phyloP scores from a whole-genome alignment of 2,329 filamentous ascomycete species.

The Fusarium nelsonii region DNA sequence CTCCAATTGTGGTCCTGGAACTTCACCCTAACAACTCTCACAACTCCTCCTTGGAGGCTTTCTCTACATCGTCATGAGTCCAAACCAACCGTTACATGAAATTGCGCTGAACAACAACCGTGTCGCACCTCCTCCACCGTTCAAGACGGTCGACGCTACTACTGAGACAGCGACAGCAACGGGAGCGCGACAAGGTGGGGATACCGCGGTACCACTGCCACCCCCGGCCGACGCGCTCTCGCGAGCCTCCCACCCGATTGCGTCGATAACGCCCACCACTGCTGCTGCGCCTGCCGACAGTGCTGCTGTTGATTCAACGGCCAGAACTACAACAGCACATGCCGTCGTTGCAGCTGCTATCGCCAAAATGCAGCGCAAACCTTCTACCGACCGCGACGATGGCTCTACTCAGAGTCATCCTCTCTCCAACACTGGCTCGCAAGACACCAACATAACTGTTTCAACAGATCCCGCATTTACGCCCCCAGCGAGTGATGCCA shows the following conservation, averaged over 20 bases:
- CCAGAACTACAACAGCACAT: slow-evolving; percentile 29
- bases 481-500: slow-evolving; percentile 44
- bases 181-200: slow-evolving; percentile 46
- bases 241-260: slow-evolving; percentile 43
- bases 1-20: slow-evolving; percentile 28
- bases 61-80: slow-evolving; percentile 37
- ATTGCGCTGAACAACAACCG: slow-evolving; percentile 40
- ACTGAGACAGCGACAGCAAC: slow-evolving; percentile 28
- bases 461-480: slow-evolving; percentile 45
- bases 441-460: slow-evolving; percentile 44
- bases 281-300: slow-evolving; percentile 17
- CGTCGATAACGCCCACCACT: slow-evolving; percentile 24
- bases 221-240: slow-evolving; percentile 44
- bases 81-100: slow-evolving; percentile 40
- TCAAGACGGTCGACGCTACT: slow-evolving; percentile 31
- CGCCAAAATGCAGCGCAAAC: slow-evolving; percentile 35
- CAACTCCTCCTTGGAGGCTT: slow-evolving; percentile 16
- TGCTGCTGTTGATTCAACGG: slow-evolving; percentile 28
- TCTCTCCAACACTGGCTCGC: slow-evolving; percentile 42
- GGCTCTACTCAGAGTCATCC: slow-evolving; percentile 46
- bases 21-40: slow-evolving; percentile 24
- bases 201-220: slow-evolving; percentile 45
- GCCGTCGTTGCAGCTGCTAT: slow-evolving; percentile 22
- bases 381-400: slow-evolving; percentile 43
- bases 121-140: slow-evolving; percentile 38